Percentiles rank a stretch among this genome's conserved stretches.
phyloP scores from a whole-genome alignment of 2,329 filamentous ascomycete genomes.

The Diaporthe sp. region DNA sequence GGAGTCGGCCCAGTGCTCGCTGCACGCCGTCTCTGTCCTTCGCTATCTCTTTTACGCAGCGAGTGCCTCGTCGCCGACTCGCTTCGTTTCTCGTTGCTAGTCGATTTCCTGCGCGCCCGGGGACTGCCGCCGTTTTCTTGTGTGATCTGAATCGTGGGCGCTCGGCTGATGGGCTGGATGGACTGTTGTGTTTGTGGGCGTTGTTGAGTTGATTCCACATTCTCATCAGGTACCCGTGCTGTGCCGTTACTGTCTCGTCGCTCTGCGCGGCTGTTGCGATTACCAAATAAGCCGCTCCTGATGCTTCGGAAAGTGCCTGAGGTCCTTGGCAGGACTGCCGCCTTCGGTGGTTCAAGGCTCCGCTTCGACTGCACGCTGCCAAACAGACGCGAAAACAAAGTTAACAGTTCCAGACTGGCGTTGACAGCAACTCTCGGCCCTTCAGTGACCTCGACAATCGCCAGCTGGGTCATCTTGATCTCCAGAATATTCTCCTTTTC shows the following conservation, averaged over 20 bases:
- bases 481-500: slow-evolving; percentile 92
- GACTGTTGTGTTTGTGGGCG: slow-evolving; percentile 58
- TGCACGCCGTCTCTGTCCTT: slow-evolving; percentile 57
- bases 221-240: slow-evolving; percentile 43
- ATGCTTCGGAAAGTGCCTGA: slow-evolving; percentile 78
- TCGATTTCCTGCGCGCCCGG: slow-evolving; percentile 47
- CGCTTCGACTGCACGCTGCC: slow-evolving; percentile 63
- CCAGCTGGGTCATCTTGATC: slow-evolving; percentile 93
- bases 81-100: slow-evolving; percentile 54
- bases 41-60: slow-evolving; percentile 64
- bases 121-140: slow-evolving; percentile 66
- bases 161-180: slow-evolving; percentile 46
- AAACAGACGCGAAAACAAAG: slow-evolving; percentile 85
- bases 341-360: slow-evolving; percentile 50
- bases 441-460: slow-evolving; percentile 84
- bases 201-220: slow-evolving; percentile 42
- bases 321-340: slow-evolving; percentile 71
- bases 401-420: slow-evolving; percentile 84
- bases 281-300: slow-evolving; percentile 80
- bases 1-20: slow-evolving; percentile 53
- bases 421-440: slow-evolving; percentile 89
- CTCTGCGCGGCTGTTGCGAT: slow-evolving; percentile 52
- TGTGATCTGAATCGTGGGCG: slow-evolving; percentile 82
- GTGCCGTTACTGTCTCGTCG: slow-evolving; percentile 45
- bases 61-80: slow-evolving; percentile 61